Conservation (phyloP, 805 yeast genomes). For the Candida chauliodis region DNA sequence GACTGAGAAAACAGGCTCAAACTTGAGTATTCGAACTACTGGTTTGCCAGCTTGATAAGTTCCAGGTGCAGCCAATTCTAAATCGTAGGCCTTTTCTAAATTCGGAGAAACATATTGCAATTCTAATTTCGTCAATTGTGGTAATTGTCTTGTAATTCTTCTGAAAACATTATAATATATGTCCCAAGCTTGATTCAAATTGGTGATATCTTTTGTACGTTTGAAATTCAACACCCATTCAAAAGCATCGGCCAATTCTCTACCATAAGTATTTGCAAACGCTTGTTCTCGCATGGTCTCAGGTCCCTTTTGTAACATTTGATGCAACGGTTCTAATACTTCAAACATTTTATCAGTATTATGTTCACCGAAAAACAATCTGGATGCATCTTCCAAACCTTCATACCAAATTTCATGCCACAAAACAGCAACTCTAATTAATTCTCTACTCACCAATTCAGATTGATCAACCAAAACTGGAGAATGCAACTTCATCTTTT, state of each 20-base stretch:
- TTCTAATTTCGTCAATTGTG: slow-evolving; percentile 81
- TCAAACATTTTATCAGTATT: slow-evolving; percentile 93
- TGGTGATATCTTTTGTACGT: slow-evolving; percentile 79
- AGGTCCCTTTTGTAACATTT: slow-evolving; percentile 79
- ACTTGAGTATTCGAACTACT: slow-evolving; percentile 63
- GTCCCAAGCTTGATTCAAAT: slow-evolving; percentile 97
- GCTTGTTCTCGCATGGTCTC: slow-evolving; percentile 91
- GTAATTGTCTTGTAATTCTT: slow-evolving; percentile 82
- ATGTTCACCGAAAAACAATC: slow-evolving; percentile 89
- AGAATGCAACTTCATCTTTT: slow-evolving; percentile 87
- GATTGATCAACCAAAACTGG: slow-evolving; percentile 85
- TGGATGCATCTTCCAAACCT: slow-evolving; percentile 93
- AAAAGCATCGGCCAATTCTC: slow-evolving; percentile 87
- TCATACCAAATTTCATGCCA: slow-evolving; percentile 99
- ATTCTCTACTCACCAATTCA: slow-evolving; percentile 87
- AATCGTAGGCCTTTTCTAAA: slow-evolving; percentile 68
- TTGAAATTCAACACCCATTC: slow-evolving; percentile 90
- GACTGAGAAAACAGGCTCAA: slow-evolving; percentile 81
- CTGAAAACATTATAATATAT: slow-evolving; percentile 91
- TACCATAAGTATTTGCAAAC: slow-evolving; percentile 88
- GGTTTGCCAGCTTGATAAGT: slow-evolving; percentile 85
- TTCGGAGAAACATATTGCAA: slow-evolving; percentile 93
- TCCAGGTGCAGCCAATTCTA: slow-evolving; percentile 91
- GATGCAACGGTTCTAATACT: slow-evolving; percentile 84
- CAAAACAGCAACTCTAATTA: slow-evolving; percentile 89